These are phyloP conservation scores for Alternaria sp. DNA, from an alignment of 2,329 filamentous ascomycete species.

Conservation along the genomic window DNA sequence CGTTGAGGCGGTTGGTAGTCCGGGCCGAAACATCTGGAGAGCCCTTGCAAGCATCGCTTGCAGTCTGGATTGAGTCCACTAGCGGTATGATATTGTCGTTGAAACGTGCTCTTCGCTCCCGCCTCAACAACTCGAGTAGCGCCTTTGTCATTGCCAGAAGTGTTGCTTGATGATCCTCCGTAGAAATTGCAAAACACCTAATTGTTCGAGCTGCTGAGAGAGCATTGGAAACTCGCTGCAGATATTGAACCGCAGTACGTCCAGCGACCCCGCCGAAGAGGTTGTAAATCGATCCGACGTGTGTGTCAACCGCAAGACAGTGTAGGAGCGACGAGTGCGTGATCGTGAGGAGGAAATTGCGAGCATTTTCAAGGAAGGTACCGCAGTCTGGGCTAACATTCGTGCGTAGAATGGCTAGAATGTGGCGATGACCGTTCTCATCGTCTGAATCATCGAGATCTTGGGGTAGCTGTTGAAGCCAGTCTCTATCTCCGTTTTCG, in stretches of 20 bases:
- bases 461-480: constrained; percentile 40
- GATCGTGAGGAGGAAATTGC: constrained; percentile 38
- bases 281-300: constrained; percentile 46
- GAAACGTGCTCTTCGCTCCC: constrained; percentile 29
- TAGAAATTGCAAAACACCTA: neutral
- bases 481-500: constrained; percentile 40
- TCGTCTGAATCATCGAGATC: constrained; percentile 40
- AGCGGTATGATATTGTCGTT: constrained; percentile 27
- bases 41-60: constrained; percentile 8
- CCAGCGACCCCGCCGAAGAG: constrained; percentile 47
- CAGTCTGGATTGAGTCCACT: constrained; percentile 15
- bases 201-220: constrained; percentile 1
- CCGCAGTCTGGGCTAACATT: constrained; percentile 1
- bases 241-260: constrained; percentile 42
- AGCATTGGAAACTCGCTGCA: constrained; percentile 33
- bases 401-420: constrained; percentile 34
- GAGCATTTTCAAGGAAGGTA: constrained; percentile 13
- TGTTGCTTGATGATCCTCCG: neutral
- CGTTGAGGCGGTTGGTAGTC: constrained; percentile 7
- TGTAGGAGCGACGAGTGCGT: constrained; percentile 47
- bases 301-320: constrained; percentile 48
- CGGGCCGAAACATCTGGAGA: constrained; percentile 1
- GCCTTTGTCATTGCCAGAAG: constrained; percentile 21
- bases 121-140: constrained; percentile 29
- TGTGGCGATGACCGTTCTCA: constrained; percentile 38